phyloP scores from a whole-genome alignment of 495 filamentous ascomycete genomes.

The Chaetomium cochliodes region DNA sequence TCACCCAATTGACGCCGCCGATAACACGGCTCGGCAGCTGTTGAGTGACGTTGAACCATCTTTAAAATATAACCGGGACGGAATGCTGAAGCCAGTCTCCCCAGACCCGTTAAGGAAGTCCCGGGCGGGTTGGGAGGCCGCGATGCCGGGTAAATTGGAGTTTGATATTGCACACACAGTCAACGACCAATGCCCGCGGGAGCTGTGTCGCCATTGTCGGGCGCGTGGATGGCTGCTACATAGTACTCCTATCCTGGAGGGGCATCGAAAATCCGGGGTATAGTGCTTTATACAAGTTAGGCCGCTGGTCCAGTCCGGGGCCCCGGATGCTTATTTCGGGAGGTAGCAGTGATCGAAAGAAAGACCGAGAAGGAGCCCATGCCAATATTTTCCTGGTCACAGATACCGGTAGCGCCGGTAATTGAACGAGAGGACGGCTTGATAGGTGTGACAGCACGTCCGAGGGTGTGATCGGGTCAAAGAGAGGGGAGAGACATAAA shows the following conservation, averaged over 20 bases:
- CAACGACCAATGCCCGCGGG: conserved; percentile 15
- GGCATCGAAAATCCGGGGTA: conserved; percentile 26
- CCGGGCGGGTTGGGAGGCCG: conserved; percentile 18
- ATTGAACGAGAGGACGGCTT: background rate
- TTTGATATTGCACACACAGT: conserved; percentile 22
- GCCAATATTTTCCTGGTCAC: conserved; percentile 1
- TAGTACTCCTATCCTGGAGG: conserved; percentile 1
- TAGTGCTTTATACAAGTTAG: conserved; percentile 13
- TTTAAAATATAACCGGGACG: conserved; percentile 23
- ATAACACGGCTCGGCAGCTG: conserved; percentile 23
- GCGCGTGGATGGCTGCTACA: conserved; percentile 16
- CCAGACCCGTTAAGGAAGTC: conserved; percentile 15
- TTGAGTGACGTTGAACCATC: conserved; percentile 2
- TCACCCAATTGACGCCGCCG: background rate
- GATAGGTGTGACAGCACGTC: background rate
- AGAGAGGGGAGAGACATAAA: background rate
- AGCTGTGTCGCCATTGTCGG: background rate
- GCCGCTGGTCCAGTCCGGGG: conserved; percentile 12
- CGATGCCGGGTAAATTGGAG: conserved; percentile 28
- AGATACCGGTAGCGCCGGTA: conserved; percentile 4
- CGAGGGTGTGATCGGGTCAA: background rate
- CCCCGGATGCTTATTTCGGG: conserved; percentile 19
- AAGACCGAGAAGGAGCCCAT: conserved; percentile 4
- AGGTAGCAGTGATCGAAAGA: conserved; percentile 13
- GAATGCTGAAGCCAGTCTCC: conserved; percentile 14